phyloP scores from a whole-genome alignment of 2,329 filamentous ascomycete genomes.

The Scytalidium lignicola region DNA sequence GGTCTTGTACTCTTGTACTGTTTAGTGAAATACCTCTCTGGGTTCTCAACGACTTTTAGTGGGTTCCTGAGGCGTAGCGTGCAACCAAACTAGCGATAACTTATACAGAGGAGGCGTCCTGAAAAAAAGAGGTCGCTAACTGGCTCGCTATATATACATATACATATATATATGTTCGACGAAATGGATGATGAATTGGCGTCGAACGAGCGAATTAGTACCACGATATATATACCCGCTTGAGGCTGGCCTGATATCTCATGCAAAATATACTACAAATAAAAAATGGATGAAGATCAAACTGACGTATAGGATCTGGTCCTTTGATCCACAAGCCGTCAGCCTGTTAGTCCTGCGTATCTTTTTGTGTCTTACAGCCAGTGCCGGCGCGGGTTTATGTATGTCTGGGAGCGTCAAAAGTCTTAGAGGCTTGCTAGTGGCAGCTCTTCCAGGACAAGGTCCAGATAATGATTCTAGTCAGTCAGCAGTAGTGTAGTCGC shows the following conservation, averaged over 20 bases:
- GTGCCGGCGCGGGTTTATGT: neutral
- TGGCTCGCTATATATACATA: too few relatives aligned
- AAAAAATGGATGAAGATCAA: neutral
- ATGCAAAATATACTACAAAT: neutral
- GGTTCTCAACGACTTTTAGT: too few relatives aligned
- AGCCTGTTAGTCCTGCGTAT: neutral
- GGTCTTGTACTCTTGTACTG: too few relatives aligned
- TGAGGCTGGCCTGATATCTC: neutral
- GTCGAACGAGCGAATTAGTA: neutral
- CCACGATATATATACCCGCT: neutral
- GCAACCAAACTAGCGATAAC: too few relatives aligned
- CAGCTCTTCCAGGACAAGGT: neutral
- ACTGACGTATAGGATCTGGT: neutral
- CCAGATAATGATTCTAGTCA: neutral
- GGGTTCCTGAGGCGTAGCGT: too few relatives aligned
- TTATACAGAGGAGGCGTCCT: too few relatives aligned
- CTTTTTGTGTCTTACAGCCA: neutral
- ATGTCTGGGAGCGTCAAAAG: neutral
- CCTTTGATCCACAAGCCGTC: neutral
- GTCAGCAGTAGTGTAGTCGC: neutral
- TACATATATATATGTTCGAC: neutral
- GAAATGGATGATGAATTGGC: neutral
- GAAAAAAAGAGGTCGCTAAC: too few relatives aligned
- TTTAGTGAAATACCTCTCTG: too few relatives aligned
- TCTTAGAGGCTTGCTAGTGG: neutral